These are phyloP conservation scores for Pseudonitzschia delicatissima DNA, from an alignment of 108 stramenopile genomes.

Conservation along the genomic window DNA sequence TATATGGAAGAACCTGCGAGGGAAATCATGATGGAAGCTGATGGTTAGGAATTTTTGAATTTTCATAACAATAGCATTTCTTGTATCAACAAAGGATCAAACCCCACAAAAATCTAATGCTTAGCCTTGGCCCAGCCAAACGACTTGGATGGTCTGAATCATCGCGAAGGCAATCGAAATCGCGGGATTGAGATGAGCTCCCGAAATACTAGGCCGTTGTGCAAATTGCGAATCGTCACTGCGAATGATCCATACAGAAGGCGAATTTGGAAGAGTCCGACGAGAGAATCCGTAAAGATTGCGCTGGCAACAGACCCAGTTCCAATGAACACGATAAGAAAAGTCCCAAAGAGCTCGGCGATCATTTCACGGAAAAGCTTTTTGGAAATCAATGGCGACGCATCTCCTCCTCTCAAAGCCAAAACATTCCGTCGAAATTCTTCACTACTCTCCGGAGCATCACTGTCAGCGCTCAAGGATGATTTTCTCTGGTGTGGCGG, in stretches of 20 bases:
- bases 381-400: not conserved
- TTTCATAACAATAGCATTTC: not conserved
- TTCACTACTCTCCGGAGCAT: not conserved
- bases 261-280: constrained; percentile 55
- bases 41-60: not conserved
- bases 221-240: constrained; percentile 49
- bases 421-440: not conserved
- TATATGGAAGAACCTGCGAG: constrained; percentile 39
- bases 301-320: constrained; percentile 44
- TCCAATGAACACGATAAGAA: constrained; percentile 50
- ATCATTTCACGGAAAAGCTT: constrained; percentile 35
- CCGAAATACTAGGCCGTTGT: constrained; percentile 42
- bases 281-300: constrained; percentile 37
- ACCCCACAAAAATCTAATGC: not conserved
- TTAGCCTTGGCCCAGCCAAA: constrained; percentile 10
- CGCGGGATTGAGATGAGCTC: constrained; percentile 59
- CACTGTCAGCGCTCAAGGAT: not conserved
- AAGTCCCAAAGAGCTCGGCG: constrained; percentile 59
- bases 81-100: not conserved
- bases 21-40: not conserved
- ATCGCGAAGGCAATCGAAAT: constrained; percentile 40
- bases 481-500: not conserved
- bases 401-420: constrained; percentile 1
- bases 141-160: constrained; percentile 30
- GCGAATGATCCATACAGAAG: constrained; percentile 57